Percentiles rank a stretch among this genome's conserved stretches.
phyloP scores from a whole-genome alignment of 1,284 basidiomycete genomes.

The Pseudozyma thailandica region DNA sequence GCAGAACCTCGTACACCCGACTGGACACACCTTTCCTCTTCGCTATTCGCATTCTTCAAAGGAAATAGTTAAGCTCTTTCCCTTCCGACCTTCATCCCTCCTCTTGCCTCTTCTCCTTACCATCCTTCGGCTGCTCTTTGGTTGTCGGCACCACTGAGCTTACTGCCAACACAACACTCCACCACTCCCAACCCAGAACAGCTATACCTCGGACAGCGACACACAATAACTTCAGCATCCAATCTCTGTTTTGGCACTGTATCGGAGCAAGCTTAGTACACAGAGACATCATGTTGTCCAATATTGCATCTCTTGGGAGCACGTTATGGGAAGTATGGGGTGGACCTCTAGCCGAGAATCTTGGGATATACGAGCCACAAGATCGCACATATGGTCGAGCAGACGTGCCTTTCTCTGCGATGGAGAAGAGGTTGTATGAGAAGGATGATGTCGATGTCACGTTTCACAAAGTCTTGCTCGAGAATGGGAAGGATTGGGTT shows the following conservation, averaged over 20 bases:
- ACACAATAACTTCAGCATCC: neutral
- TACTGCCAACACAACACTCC: neutral
- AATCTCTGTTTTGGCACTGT: neutral
- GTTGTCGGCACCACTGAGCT: conserved; percentile 19
- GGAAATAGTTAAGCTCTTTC: neutral
- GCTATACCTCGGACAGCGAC: neutral
- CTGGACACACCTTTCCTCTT: no score
- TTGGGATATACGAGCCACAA: conserved; percentile 47
- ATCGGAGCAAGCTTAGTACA: neutral
- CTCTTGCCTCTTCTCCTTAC: neutral
- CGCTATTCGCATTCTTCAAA: no score
- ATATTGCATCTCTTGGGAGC: conserved; percentile 11
- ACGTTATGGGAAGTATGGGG: conserved; percentile 59
- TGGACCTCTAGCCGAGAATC: conserved; percentile 42
- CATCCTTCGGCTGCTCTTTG: conserved; percentile 1
- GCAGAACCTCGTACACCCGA: no score
- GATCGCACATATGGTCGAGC: conserved; percentile 60
- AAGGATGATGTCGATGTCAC: conserved; percentile 59
- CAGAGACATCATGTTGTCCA: conserved; percentile 2
- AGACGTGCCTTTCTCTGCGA: conserved; percentile 58
- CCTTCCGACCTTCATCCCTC: neutral
- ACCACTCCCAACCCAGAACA: neutral
- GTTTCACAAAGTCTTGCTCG: conserved; percentile 59
- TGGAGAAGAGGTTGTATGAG: conserved; percentile 63
- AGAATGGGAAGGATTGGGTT: conserved; percentile 62